Evolutionary conservation across 1,284 basidiomycete genomes (phyloP), one percentile per base, ranked within the genome.

Genomic region (Cutaneotrichosporon dermatis): DNA sequence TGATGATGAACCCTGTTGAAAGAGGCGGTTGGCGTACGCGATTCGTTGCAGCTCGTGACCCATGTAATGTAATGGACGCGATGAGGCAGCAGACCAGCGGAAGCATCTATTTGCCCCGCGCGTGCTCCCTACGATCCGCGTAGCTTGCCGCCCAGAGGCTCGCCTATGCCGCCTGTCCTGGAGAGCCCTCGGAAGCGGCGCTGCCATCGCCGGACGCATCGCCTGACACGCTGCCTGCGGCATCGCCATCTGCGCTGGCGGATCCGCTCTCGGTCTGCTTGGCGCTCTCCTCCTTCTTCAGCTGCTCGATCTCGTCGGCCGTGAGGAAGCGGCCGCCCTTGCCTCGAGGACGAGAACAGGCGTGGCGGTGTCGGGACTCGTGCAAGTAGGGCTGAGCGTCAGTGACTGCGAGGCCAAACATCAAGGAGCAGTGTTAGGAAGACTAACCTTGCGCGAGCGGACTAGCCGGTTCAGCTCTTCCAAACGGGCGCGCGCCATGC

Each of bases 291-390:
- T 79, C 75, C 41, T 67, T 70, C 62, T 79, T 79, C 44, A 79
- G 66, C 48, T 73, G 74, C 58, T 77, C 77, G 45, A 94, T 93
- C 79, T 97, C 92, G 34, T 93, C 91, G 43, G 92, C 90, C 6
- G 93, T 97, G 66, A 98, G 85, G 81, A 98, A 98, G 37, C 95
- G 86, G 16, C 95, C 95, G 35, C 96, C 95, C 42, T 95, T 94
- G 1, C 95, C 95, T 63, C 96, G 84, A 12, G 95, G 95, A 40
- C 95, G 85, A 46, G 93, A 87, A 87, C 98, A 96, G 12, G 95
- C 95, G 79, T 99, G 96, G 67, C 93, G 92, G 81, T 99, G 95
- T 49, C 95, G 86, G 33, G 92, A 95, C 76, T 98, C 94, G 70
- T 98, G 94, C 34, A 97, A 85, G 79, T 97, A 98, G 1, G 94